Evolutionary conservation across 2,329 filamentous ascomycete species (phyloP).

Genomic region (Ophiocordyceps australis): DNA sequence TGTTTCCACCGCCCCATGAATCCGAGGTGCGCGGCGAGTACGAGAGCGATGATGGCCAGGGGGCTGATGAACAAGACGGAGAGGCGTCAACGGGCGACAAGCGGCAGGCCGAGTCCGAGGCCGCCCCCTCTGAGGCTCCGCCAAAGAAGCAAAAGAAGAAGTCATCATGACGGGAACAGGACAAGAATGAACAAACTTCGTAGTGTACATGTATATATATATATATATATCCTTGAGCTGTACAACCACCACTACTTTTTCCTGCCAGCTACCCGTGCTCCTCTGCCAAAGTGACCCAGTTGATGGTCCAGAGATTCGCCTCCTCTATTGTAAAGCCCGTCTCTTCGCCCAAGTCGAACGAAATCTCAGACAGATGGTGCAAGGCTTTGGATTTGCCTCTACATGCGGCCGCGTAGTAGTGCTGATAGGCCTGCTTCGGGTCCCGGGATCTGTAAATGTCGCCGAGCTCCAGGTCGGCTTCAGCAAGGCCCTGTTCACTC

Average conservation of each 20-base stretch:
- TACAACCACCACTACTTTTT: no score
- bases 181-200: no score
- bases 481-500: conserved; percentile 5
- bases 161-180: no score
- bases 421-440: conserved; percentile 7
- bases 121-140: conserved; percentile 2
- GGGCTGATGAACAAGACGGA: conserved; percentile 12
- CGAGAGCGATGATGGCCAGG: conserved; percentile 13
- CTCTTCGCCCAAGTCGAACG: no score
- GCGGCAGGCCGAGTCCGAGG: conserved; percentile 6
- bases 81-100: conserved; percentile 7
- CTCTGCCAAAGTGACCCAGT: no score
- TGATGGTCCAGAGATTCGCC: conserved; percentile 17
- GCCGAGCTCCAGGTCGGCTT: conserved; percentile 11
- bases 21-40: conserved; percentile 21
- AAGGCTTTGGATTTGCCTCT: conserved; percentile 9
- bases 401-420: conserved; percentile 9
- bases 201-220: no score
- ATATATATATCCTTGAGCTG: no score
- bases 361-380: conserved; percentile 10
- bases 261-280: no score
- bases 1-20: conserved; percentile 19
- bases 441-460: conserved; percentile 7
- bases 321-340: no score
- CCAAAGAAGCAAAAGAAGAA: conserved; percentile 10